Percentiles rank a stretch among this genome's conserved stretches.
Conservation (phyloP, 2,329 filamentous ascomycete genomes). For the Sphaerulina musiva region DNA sequence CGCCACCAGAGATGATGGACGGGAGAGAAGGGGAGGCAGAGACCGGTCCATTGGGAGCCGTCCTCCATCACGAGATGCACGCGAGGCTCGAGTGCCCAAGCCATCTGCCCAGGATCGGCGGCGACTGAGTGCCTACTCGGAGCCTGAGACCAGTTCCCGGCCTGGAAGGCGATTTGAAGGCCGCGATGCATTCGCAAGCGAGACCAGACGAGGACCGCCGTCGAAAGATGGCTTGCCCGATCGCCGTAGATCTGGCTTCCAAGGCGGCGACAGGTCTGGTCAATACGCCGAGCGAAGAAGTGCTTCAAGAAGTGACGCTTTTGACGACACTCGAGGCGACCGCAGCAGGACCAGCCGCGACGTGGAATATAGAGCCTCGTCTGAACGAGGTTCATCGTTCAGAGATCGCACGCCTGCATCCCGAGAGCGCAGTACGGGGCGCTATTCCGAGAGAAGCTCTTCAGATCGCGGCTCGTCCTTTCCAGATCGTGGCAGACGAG, state of each 20-base stretch:
- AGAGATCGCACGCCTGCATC: not conserved
- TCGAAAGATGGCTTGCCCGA: not conserved
- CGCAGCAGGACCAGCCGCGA: not conserved
- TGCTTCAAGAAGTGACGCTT: not conserved
- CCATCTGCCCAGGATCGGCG: not conserved
- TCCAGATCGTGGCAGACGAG: not conserved
- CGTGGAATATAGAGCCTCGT: not conserved
- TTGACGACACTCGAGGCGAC: not conserved
- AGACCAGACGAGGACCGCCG: not conserved
- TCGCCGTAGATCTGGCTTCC: not conserved
- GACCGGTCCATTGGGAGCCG: constrained; percentile 6
- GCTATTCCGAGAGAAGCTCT: not conserved
- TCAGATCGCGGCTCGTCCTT: not conserved
- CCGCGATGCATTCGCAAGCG: not conserved
- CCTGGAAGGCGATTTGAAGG: not conserved
- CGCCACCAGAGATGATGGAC: constrained; percentile 17
- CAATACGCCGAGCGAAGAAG: not conserved
- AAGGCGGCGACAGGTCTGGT: not conserved
- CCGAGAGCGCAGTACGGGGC: not conserved
- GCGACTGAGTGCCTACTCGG: constrained; percentile 5
- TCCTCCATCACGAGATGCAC: constrained; percentile 2
- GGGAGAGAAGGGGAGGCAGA: constrained; percentile 15
- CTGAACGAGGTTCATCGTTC: not conserved
- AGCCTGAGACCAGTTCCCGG: not conserved
- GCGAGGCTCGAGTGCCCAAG: not conserved